A percentile compares a stretch with the other conserved stretches of the same genome.
phyloP scores from a whole-genome alignment of 164 flowering plant species.

The Houttuynia cordata region DNA sequence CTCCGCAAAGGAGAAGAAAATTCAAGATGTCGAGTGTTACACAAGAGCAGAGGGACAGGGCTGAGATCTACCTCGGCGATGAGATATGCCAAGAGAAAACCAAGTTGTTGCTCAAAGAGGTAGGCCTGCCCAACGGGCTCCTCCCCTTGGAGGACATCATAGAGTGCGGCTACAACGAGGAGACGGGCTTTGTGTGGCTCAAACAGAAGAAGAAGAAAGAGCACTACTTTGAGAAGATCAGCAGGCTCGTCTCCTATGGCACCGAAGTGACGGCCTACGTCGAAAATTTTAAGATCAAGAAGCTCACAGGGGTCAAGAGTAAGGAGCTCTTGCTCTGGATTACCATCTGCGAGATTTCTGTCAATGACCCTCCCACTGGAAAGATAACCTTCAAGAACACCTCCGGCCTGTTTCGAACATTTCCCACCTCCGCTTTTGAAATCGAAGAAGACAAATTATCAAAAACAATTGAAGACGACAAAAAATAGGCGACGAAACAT shows the following conservation, averaged over 20 bases:
- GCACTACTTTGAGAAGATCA: constrained; percentile 58
- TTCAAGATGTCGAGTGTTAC: constrained; percentile 35
- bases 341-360: constrained; percentile 30
- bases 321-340: constrained; percentile 77
- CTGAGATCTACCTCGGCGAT: constrained; percentile 55
- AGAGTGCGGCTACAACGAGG: constrained; percentile 45
- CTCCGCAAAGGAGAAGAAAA: background rate
- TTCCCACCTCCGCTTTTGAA: constrained; percentile 50
- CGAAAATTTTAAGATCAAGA: constrained; percentile 48
- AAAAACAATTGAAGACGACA: background rate
- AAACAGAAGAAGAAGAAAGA: constrained; percentile 54
- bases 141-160: constrained; percentile 47
- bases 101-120: constrained; percentile 33
- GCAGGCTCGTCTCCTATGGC: constrained; percentile 38
- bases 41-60: constrained; percentile 48
- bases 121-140: constrained; percentile 59
- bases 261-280: constrained; percentile 59
- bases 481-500: background rate
- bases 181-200: constrained; percentile 77
- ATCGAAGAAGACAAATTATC: constrained; percentile 22
- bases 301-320: constrained; percentile 69
- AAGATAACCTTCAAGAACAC: constrained; percentile 56
- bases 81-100: constrained; percentile 44
- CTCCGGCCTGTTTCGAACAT: constrained; percentile 39
- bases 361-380: constrained; percentile 35